Evolutionary conservation across 805 yeast genomes (phyloP).

Genomic region (Ogataea henricii): DNA sequence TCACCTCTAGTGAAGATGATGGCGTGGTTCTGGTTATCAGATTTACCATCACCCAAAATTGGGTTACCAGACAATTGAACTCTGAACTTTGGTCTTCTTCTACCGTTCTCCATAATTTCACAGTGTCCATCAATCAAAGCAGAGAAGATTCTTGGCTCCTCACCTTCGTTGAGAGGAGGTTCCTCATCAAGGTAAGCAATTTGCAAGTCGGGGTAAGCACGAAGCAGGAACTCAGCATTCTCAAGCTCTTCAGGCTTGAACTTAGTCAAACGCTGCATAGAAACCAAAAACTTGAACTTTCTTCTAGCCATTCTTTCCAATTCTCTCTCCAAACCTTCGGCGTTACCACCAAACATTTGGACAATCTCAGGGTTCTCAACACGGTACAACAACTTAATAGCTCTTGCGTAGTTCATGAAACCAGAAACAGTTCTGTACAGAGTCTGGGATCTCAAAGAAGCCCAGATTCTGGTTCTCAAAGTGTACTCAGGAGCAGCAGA

Average conservation of each 20-base stretch:
- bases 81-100: constrained; percentile 75
- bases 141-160: constrained; percentile 71
- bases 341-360: constrained; percentile 98
- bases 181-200: constrained; percentile 96
- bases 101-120: constrained; percentile 69
- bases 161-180: constrained; percentile 71
- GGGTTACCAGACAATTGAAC: constrained; percentile 83
- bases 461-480: constrained; percentile 97
- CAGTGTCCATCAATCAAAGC: constrained; percentile 82
- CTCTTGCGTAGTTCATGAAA: constrained; percentile 97
- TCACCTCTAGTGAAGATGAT: constrained; percentile 82
- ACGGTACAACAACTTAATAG: constrained; percentile 88
- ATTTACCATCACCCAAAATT: constrained; percentile 85
- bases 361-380: constrained; percentile 95
- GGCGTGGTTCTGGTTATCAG: constrained; percentile 85
- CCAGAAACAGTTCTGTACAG: constrained; percentile 96
- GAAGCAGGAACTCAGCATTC: constrained; percentile 75
- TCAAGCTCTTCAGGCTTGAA: constrained; percentile 75
- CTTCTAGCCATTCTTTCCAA: constrained; percentile 87
- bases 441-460: constrained; percentile 95
- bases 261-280: constrained; percentile 81
- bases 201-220: constrained; percentile 83
- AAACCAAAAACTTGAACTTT: constrained; percentile 77
- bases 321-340: constrained; percentile 94
- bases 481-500: constrained; percentile 97